Evolutionary conservation across 345 rosid species (phyloP), one percentile per base, ranked within the genome.

Genomic region (Syzygium oleosum): DNA sequence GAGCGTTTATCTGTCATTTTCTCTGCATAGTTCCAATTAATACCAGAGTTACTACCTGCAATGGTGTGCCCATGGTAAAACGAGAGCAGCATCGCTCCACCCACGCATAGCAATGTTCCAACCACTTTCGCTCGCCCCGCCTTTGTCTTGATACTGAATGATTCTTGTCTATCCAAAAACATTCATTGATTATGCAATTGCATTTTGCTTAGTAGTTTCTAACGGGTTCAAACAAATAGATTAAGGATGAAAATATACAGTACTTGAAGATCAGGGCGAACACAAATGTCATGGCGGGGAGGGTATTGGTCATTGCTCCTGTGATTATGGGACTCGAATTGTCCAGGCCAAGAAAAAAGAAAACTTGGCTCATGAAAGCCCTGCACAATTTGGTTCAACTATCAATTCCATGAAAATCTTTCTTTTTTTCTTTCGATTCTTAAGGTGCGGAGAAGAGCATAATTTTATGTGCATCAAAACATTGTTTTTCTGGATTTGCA

Each of bases 51-150:
- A 6, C 96, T 95, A 6, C 95, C 90, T 41, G 88, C 93, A 31
- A 98, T 87, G 27, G 51, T 85, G 41, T 91, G 91, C 34, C 99
- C 98, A 88, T 96, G 98, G 92, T 96, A 98, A 85, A 96, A 98
- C 6, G 99, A 96, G 84, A 96, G 91, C 89, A 98, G 56, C 99
- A 98, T 98, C 29, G 99, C 99, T 84, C 99, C 99, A 9, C 94
- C 93, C 41, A 98, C 99, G 87, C 99, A 98, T 5, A 93, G 86
- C 43, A 90, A 4, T 22, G 99, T 98, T 34, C 99, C 99, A 1
- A 92, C 12, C 87, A 95, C 92, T 90, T 98, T 98, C 3, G 99
- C 99, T 90, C 91, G 94, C 79, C 98, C 99, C 9, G 98, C 89
- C 78, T 83, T 85, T 14, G 89, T 95, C 90, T 88, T 95, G 22